Conservation (phyloP, 176 grass and related monocot genomes). For the Juncus effusus region DNA sequence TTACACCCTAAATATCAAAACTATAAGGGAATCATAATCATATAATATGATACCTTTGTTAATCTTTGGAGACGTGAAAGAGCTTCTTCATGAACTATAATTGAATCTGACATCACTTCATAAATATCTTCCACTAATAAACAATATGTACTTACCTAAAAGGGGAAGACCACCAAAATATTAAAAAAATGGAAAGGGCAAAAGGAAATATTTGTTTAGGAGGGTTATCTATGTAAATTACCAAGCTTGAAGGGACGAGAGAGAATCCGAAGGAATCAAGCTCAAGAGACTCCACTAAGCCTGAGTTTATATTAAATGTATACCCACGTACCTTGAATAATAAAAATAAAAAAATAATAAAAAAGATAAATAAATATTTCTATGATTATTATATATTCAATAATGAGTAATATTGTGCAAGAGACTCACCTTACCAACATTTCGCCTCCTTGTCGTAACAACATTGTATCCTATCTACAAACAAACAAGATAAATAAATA, state of each 20-base stretch:
- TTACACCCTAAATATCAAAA: background rate
- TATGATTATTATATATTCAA: background rate
- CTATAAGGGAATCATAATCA: background rate
- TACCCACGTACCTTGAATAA: constrained; percentile 93
- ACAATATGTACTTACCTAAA: constrained; percentile 82
- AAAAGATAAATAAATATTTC: background rate
- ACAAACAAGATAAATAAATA: constrained; percentile 19
- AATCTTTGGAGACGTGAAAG: constrained; percentile 78
- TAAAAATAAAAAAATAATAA: constrained; percentile 20
- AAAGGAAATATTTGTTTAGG: no score
- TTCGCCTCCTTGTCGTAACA: constrained; percentile 54
- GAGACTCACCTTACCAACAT: constrained; percentile 80
- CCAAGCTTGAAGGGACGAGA: constrained; percentile 78
- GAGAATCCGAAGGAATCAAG: constrained; percentile 89
- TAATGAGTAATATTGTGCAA: background rate
- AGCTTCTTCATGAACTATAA: constrained; percentile 75
- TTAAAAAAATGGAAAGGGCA: background rate
- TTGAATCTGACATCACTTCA: constrained; percentile 62
- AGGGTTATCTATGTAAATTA: constrained; percentile 19
- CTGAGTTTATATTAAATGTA: constrained; percentile 84
- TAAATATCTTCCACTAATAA: constrained; percentile 82
- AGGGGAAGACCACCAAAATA: constrained; percentile 7
- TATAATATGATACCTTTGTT: constrained; percentile 58
- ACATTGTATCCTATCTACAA: constrained; percentile 88
- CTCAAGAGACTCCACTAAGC: constrained; percentile 78